Evolutionary conservation across 306 rosid species (phyloP), one percentile per base, ranked within the genome.

Genomic region (Cicer pinnatifidum): DNA sequence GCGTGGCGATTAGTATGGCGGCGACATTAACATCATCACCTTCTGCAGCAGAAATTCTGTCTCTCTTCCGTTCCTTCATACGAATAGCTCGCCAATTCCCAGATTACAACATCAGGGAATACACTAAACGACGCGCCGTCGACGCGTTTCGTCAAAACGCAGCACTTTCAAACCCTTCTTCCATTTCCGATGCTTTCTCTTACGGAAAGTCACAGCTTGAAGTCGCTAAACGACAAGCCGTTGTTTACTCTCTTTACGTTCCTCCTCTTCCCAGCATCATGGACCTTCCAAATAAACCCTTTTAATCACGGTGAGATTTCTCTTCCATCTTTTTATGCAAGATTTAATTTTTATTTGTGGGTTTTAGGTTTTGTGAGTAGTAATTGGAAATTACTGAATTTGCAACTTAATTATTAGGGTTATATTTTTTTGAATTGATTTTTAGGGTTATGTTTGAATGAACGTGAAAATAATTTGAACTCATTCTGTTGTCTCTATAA

Each of bases 61-160:
- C 78, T 1, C 89, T 92, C 5, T 57, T 74, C 58, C 92, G 98
- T 20, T 87, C 91, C 0, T 82, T 90, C 8, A 81, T 88, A 3
- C 88, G 92, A 1, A 73, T 86, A 0, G 86, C 92, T 1, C 88
- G 90, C 9, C 71, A 69, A 35, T 88, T 92, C 69, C 71, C 82
- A 28, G 95, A 92, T 74, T 92, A 90, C 89, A 92, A 92, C 87
- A 79, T 90, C 39, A 80, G 85, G 48, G 97, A 92, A 73, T 90
- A 92, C 91, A 60, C 88, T 9, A 88, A 83, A 85, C 89, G 83
- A 79, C 90, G 92, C 7, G 78, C 92, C 72, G 6, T 86, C 41
- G 96, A 90, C 11, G 88, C 88, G 60, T 90, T 90, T 70, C 96
- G 86, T 59, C 60, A 72, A 8, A 88, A 82, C 64, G 83, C 63